phyloP scores from a whole-genome alignment of 2,329 filamentous ascomycete genomes.

The Clonostachys rhizophaga region DNA sequence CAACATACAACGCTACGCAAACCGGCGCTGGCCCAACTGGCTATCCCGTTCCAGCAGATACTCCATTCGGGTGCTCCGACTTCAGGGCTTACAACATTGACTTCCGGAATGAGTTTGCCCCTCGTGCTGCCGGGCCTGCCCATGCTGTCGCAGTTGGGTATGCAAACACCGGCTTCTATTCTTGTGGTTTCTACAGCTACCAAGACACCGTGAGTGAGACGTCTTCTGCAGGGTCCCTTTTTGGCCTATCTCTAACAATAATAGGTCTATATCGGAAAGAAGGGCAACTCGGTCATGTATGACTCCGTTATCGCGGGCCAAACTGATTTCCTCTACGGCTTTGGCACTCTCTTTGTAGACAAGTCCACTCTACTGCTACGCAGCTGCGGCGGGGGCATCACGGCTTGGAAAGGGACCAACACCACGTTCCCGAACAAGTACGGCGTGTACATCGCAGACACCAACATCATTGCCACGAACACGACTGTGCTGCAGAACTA shows the following conservation, averaged over 20 bases:
- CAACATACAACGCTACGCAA: conserved; percentile 56
- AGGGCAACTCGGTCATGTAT: conserved; percentile 62
- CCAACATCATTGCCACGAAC: conserved; percentile 50
- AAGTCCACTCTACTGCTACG: conserved; percentile 49
- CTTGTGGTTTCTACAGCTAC: conserved; percentile 61
- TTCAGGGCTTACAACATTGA: conserved; percentile 66
- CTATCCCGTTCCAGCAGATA: conserved; percentile 52
- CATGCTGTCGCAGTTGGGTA: conserved; percentile 57
- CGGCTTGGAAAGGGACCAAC: conserved; percentile 62
- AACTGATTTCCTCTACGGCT: conserved; percentile 66
- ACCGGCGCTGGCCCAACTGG: conserved; percentile 60
- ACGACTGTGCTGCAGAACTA: conserved; percentile 24
- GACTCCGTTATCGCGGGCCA: conserved; percentile 56
- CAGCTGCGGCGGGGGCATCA: conserved; percentile 61
- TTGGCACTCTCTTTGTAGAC: conserved; percentile 59
- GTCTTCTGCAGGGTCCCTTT: no score
- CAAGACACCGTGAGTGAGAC: conserved; percentile 53
- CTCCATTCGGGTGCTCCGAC: conserved; percentile 58
- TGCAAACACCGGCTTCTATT: conserved; percentile 64
- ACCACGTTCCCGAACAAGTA: conserved; percentile 64
- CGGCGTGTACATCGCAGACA: conserved; percentile 59
- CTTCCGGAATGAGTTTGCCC: conserved; percentile 55
- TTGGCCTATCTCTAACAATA: conserved; percentile 4
- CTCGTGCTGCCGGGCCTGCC: conserved; percentile 45
- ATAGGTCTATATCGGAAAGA: conserved; percentile 60